Conservation (phyloP, 148 eudicot genomes). For the Simmondsia chinensis region DNA sequence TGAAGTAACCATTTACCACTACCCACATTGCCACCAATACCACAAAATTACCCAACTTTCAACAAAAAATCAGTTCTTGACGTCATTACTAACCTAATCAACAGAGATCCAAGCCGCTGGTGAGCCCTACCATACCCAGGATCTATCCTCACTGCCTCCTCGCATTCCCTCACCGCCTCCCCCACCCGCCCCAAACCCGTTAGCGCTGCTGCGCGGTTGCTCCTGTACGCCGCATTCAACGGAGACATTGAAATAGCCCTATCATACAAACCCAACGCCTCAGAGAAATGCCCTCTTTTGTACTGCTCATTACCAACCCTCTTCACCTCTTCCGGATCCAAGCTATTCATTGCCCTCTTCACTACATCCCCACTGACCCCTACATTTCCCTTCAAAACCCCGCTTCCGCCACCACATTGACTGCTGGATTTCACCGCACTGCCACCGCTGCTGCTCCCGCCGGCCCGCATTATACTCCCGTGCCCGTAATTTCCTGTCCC, state of each 20-base stretch:
- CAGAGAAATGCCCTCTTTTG: slow-evolving; percentile 36
- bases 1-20: no score
- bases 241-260: slow-evolving; percentile 51
- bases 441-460: background rate
- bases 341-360: slow-evolving; percentile 21
- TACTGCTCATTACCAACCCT: slow-evolving; percentile 66
- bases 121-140: slow-evolving; percentile 60
- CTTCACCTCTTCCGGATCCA: slow-evolving; percentile 77
- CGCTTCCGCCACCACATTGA: no score
- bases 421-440: no score
- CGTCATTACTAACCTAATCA: slow-evolving; percentile 86
- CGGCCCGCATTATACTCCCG: slow-evolving; percentile 68
- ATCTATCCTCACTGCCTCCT: slow-evolving; percentile 72
- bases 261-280: slow-evolving; percentile 70
- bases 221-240: slow-evolving; percentile 56
- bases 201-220: slow-evolving; percentile 72
- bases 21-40: no score
- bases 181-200: slow-evolving; percentile 38
- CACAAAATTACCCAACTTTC: no score
- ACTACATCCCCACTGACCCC: slow-evolving; percentile 30
- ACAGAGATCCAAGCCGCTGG: slow-evolving; percentile 63
- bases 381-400: no score
- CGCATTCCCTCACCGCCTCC: slow-evolving; percentile 74
- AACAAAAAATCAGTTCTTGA: no score
- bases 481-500: slow-evolving; percentile 67